These are phyloP conservation scores for Vitis amurensis DNA, from an alignment of 164 flowering plant species.

Conservation along the genomic window DNA sequence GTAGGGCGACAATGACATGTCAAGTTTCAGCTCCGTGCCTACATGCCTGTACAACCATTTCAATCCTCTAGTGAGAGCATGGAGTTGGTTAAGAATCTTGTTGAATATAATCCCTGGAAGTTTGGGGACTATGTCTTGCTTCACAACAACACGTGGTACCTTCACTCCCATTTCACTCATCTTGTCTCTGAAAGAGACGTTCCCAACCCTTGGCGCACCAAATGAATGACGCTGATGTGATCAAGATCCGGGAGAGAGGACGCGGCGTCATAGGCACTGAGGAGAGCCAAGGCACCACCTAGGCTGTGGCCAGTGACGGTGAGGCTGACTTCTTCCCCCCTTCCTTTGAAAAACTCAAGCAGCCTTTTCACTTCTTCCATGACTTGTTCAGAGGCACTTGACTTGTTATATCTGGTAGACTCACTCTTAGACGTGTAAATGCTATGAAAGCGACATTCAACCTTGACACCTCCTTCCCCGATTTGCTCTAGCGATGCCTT, in stretches of 20 bases:
- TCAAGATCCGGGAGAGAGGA: slow-evolving; percentile 23
- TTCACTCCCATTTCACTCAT: slow-evolving; percentile 41
- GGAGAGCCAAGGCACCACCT: slow-evolving; percentile 66
- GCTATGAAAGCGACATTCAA: slow-evolving; percentile 56
- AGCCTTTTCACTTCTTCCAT: slow-evolving; percentile 48
- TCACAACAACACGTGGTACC: slow-evolving; percentile 34
- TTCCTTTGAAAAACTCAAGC: slow-evolving; percentile 25
- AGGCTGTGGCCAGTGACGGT: slow-evolving; percentile 77
- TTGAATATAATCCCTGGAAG: slow-evolving; percentile 53
- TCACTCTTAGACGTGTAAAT: slow-evolving; percentile 52
- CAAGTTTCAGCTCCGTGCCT: slow-evolving; percentile 54
- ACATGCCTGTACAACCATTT: slow-evolving; percentile 61
- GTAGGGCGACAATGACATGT: slow-evolving; percentile 36
- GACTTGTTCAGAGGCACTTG: slow-evolving; percentile 54
- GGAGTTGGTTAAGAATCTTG: slow-evolving; percentile 31
- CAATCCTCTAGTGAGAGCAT: slow-evolving; percentile 28
- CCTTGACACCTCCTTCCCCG: slow-evolving; percentile 38
- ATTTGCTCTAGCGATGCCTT: slow-evolving; percentile 29
- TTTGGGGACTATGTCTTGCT: slow-evolving; percentile 54
- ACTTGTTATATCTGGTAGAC: slow-evolving; percentile 47
- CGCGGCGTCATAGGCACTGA: slow-evolving; percentile 56
- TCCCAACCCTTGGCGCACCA: slow-evolving; percentile 73
- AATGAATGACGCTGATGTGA: slow-evolving; percentile 53
- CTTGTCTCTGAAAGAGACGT: slow-evolving; percentile 42
- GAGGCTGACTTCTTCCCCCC: slow-evolving; percentile 58